Evolutionary conservation across 2,329 filamentous ascomycete genomes (phyloP), one percentile per base, ranked within the genome.

Genomic region (Knoxdaviesia capensis): DNA sequence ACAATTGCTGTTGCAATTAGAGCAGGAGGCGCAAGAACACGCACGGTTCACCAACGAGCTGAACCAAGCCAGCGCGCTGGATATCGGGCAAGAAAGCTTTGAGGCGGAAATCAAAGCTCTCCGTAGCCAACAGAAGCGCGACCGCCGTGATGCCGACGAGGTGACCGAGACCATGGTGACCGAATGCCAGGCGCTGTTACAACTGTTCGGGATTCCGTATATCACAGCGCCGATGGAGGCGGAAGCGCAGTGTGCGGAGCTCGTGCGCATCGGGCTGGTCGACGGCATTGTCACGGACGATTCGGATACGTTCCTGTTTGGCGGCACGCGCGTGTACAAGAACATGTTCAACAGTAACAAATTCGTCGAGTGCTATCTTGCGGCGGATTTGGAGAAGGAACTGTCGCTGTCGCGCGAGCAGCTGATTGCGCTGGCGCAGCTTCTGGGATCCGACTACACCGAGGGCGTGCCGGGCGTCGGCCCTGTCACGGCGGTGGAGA

Each of bases 321-420:
- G 90, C 11, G 92, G 90, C 34, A 98, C 86, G 0, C 71, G 88
- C 11, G 81, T 98, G 28, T 98, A 98, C 68, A 98, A 98, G 59
- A 98, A 98, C 64, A 93, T 98, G 86, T 98, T 98, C 67, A 98
- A 94, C 59, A 80, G 85, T 51, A 90, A 90, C 58, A 98, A 98
- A 56, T 93, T 85, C 51, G 90, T 98, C 36, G 90, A 98, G 61
- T 96, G 90, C 60, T 98, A 96, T 55, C 70, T 98, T 7, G 63
- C 77, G 3, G 66, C 65, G 0, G 90, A 98, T 53, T 66, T 98
- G 0, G 84, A 93, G 52, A 81, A 81, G 50, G 92, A 98, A 51
- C 79, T 94, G 47, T 84, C 82, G 0, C 71, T 98, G 0, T 80
- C 83, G 3, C 75, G 88, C n/a, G 69, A 80, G 42, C 84, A 88